Evolutionary conservation across 2,329 filamentous ascomycete species (phyloP).

Genomic region (Phialocephala subalpina): DNA sequence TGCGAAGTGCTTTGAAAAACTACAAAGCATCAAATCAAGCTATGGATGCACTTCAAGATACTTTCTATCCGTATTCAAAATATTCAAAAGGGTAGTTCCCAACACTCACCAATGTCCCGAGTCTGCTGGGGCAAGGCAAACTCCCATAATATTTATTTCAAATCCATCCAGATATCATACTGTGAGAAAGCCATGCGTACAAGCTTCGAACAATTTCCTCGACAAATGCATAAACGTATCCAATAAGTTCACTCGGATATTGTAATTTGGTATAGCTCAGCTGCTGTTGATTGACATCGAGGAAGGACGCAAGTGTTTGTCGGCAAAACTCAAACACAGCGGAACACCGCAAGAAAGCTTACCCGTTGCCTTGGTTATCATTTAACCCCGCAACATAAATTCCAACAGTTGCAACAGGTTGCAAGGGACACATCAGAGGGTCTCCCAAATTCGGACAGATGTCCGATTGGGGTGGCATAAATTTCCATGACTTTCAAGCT

Average conservation of each 20-base stretch:
- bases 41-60: no score
- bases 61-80: no score
- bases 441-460: background rate
- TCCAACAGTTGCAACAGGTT: background rate
- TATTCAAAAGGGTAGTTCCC: no score
- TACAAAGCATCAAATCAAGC: no score
- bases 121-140: background rate
- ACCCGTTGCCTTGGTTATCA: conserved; percentile 1
- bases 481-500: background rate
- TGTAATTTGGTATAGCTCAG: background rate
- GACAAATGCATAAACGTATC: background rate
- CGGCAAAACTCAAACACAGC: no score
- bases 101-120: background rate
- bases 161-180: no score
- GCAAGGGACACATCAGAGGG: background rate
- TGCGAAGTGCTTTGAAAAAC: no score
- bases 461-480: background rate
- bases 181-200: no score
- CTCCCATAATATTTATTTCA: no score
- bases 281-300: no score
- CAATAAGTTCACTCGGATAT: background rate
- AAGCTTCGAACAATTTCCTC: background rate
- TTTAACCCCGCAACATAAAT: background rate
- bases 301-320: no score
- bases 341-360: background rate